Base-by-base conservation (phyloP, 2,329 filamentous ascomycete species). In the Teratosphaeria gauchensis region DNA sequence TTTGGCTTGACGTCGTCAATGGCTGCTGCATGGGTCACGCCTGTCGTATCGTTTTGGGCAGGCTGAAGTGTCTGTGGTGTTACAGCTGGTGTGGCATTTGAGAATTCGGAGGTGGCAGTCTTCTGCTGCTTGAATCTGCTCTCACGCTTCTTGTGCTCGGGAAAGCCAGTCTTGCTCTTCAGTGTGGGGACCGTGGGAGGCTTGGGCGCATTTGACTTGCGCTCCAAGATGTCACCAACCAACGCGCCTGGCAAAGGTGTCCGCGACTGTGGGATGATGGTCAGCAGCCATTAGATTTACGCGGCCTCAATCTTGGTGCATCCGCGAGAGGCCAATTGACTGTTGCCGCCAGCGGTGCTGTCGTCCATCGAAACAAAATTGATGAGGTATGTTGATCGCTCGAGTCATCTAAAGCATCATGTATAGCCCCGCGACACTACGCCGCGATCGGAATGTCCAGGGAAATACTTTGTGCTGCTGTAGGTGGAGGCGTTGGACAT, bases 161-260 rank as follows among this genome's bases (percentile, higher is more conserved):
- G 94, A 66, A 97, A 97, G 1, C 94, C 94, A 56, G 68, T 73
- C 21, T 78, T 76, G 9, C 77, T 74, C 56, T 82, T 83, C 48
- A 83, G 76, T 53, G 80, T 80, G 14, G 87, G 85, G 9, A 85
- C 82, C 46, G 79, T 78, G 8, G 87, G 85, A 4, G 88, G 80
- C 62, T 83, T 85, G 24, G 84, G 78, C 14, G 66, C 74, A 14
- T 78, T 73, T 30, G 82, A 74, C 52, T 84, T 81, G 62, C 89
- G 87, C 76, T 97, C 92, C 67, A 88, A 81, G 62, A 97, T 84
- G 65, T 96, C 92, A 58, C 82, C 82, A 51, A 95, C 78, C 51
- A 88, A 82, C 21, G 71, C 71, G 55, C 62, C 3, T 7, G 52
- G 52, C 30, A 14, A n/a, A 11, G 52, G 52, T 21, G 52, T n/a